Conservation (phyloP, 139 green algal genomes). For the Chlamydomonas schloesseri region DNA sequence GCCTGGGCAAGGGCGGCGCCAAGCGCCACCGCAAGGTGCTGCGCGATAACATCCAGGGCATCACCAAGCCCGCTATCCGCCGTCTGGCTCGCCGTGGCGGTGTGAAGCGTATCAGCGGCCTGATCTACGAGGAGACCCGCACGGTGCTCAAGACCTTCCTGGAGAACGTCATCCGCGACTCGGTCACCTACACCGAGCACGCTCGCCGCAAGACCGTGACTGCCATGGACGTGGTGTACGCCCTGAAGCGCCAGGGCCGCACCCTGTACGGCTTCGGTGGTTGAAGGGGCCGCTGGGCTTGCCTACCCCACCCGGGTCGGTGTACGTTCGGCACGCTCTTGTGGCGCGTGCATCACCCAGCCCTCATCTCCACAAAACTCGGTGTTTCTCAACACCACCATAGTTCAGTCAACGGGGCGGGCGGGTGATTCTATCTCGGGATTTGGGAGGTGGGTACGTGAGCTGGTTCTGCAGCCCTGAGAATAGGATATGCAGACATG, state of each 20-base stretch:
- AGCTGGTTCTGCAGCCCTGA: no score
- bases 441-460: no score
- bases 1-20: conserved; percentile 91
- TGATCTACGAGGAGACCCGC: conserved; percentile 93
- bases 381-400: no score
- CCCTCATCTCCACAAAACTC: no score
- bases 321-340: no score
- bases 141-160: conserved; percentile 94
- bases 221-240: conserved; percentile 96
- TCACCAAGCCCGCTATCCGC: conserved; percentile 94
- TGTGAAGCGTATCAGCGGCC: conserved; percentile 90
- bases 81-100: conserved; percentile 84
- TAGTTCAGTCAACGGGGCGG: no score
- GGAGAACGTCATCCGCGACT: conserved; percentile 93
- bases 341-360: no score
- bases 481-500: no score
- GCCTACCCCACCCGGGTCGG: no score
- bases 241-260: conserved; percentile 71
- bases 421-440: no score
- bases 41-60: conserved; percentile 95
- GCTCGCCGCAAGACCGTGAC: conserved; percentile 96
- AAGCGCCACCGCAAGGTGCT: conserved; percentile 95
- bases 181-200: conserved; percentile 99
- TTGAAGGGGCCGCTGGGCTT: no score
- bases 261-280: conserved; percentile 46